Evolutionary conservation across 169 alveolate genomes (phyloP), one percentile per base, ranked within the genome.

Genomic region (Cryptosporidium viatorum): DNA sequence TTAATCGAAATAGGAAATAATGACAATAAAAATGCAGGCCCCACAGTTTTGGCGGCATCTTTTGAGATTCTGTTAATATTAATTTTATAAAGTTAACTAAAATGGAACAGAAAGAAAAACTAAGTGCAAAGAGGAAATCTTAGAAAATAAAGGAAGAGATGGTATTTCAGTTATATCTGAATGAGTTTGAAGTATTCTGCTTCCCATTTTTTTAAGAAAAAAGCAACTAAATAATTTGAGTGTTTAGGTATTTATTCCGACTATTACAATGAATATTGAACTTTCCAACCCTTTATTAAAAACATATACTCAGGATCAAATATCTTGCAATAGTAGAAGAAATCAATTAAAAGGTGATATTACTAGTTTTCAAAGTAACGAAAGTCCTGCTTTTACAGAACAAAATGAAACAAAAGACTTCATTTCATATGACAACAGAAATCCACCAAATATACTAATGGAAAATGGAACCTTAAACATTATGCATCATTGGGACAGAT

Each of bases 391-490:
- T 3, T 0, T 8, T 9, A 23, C 18, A 4, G 29, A 55, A 1
- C 67, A 8, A 55, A 55, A 21, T 55, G 67, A 55, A 26, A 55
- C 23, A 55, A 55, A 29, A 55, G 67, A 55, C 35, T 55, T 26
- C 18, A 55, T 26, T 55, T 23, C n/a, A 26, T 10, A 41, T 50
- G 16, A 4, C 9, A 73, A 18, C 59, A 16, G 23, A 16, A 16
- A 65, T 37, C 16, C 80, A 2, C 68, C 75, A 39, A 80, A 59
- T 33, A 37, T 80, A 23, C 48, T 80, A 26, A 62, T 62, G 68
- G 89, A 80, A 65, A 80, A 80, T 58, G 89, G 89, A 62, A 43
- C 73, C 16, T 29, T 80, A 33, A 80, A 80, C 21, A 80, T 80
- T 16, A 31, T 80, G 52, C 89, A 80, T 31, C 89, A 80, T 7